These are phyloP conservation scores for Lipomyces spencermartinsiae DNA, from an alignment of 805 yeast genomes.

Conservation along the genomic window DNA sequence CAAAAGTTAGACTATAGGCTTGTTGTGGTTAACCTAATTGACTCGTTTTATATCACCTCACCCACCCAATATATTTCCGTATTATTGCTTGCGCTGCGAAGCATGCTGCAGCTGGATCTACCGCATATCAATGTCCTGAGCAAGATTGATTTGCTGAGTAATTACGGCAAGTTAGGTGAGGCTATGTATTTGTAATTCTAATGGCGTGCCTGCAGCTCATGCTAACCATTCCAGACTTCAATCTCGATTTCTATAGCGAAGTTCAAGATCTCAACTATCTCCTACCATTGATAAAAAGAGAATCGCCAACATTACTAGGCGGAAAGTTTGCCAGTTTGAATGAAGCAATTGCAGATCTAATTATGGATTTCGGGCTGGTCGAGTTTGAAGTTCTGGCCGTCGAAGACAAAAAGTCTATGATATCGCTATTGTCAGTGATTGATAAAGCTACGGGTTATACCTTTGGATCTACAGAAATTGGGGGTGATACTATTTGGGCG, in stretches of 20 bases:
- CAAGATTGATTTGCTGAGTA: conserved; percentile 80
- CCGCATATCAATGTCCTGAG: conserved; percentile 94
- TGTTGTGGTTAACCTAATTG: conserved; percentile 80
- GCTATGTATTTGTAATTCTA: neutral
- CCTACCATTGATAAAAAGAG: conserved; percentile 71
- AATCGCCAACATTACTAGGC: conserved; percentile 69
- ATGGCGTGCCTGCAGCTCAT: neutral
- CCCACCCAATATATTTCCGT: conserved; percentile 91
- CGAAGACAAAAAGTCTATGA: conserved; percentile 93
- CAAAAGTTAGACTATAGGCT: conserved; percentile 69
- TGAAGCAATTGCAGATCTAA: conserved; percentile 76
- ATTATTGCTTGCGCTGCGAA: conserved; percentile 76
- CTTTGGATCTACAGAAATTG: conserved; percentile 90
- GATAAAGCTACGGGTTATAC: conserved; percentile 95
- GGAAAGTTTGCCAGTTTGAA: conserved; percentile 70
- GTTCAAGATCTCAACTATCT: conserved; percentile 81
- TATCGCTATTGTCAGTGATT: conserved; percentile 71
- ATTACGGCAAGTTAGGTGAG: conserved; percentile 68
- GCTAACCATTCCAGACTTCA: conserved; percentile 55
- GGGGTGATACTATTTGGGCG: conserved; percentile 99
- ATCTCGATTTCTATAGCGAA: conserved; percentile 85
- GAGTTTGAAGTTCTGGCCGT: conserved; percentile 87
- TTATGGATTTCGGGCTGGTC: conserved; percentile 85
- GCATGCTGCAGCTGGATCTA: conserved; percentile 90
- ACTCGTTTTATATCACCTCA: conserved; percentile 77